Percentiles rank a stretch among this genome's conserved stretches.
These are phyloP conservation scores for Salvia hispanica DNA, from an alignment of 257 asterid species.

Conservation along the genomic window DNA sequence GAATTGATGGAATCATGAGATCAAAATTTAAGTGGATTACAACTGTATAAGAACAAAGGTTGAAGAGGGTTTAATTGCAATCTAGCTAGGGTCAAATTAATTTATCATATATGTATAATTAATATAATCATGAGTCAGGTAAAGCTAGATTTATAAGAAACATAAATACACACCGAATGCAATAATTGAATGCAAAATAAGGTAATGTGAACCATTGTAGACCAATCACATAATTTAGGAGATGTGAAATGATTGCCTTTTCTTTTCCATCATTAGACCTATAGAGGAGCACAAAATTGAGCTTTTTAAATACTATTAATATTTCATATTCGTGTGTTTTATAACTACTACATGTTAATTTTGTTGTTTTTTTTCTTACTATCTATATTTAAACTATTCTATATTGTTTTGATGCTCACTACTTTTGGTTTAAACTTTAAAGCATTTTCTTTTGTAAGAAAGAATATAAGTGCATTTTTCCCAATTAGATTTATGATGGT, in stretches of 20 bases:
- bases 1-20: neutral
- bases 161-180: neutral
- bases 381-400: no score
- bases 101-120: neutral
- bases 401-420: no score
- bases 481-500: neutral
- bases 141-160: neutral
- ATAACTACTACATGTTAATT: no score
- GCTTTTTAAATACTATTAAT: neutral
- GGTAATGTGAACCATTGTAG: neutral
- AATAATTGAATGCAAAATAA: slow-evolving; percentile 20
- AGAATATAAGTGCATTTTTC: neutral
- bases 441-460: no score
- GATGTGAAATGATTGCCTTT: slow-evolving; percentile 9
- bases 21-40: slow-evolving; percentile 17
- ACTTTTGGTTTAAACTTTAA: no score
- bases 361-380: no score
- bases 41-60: slow-evolving; percentile 8
- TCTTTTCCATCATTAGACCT: slow-evolving; percentile 14
- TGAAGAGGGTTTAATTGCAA: neutral
- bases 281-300: slow-evolving; percentile 10
- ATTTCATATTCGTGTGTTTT: neutral
- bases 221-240: neutral
- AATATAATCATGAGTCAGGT: neutral
- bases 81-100: neutral